phyloP scores from a whole-genome alignment of 2,329 filamentous ascomycete species.

The Botrytis elliptica region DNA sequence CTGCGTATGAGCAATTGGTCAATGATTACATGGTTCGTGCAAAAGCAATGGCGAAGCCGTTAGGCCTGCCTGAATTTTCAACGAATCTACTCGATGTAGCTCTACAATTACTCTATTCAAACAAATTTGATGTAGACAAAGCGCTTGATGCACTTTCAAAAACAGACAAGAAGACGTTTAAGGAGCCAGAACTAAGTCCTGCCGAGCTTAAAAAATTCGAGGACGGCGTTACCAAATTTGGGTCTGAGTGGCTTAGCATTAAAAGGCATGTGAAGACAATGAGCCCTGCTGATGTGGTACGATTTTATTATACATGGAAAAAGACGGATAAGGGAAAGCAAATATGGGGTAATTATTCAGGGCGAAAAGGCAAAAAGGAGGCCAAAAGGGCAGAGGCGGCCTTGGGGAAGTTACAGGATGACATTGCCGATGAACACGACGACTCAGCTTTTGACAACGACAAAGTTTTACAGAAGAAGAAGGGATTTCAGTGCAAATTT shows the following conservation, averaged over 20 bases:
- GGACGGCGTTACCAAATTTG: constrained; percentile 84
- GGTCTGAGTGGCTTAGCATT: constrained; percentile 82
- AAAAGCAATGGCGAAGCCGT: constrained; percentile 56
- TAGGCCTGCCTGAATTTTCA: constrained; percentile 71
- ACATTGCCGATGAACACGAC: constrained; percentile 87
- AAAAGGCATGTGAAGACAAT: constrained; percentile 84
- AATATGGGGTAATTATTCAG: constrained; percentile 86
- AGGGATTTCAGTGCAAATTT: constrained; percentile 90
- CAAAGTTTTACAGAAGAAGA: constrained; percentile 74
- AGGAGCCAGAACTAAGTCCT: constrained; percentile 77
- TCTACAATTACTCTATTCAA: constrained; percentile 67
- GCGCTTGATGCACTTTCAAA: constrained; percentile 69
- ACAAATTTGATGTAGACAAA: constrained; percentile 67
- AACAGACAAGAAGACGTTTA: constrained; percentile 69
- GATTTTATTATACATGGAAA: constrained; percentile 98
- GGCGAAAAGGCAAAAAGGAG: constrained; percentile 87
- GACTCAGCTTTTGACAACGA: constrained; percentile 93
- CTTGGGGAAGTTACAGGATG: constrained; percentile 77
- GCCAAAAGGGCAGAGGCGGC: constrained; percentile 70
- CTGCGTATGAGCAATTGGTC: constrained; percentile 52
- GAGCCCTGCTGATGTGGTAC: constrained; percentile 75
- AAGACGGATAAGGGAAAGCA: constrained; percentile 82
- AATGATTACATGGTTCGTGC: constrained; percentile 67
- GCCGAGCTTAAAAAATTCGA: constrained; percentile 88
- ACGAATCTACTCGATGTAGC: constrained; percentile 90